Base-by-base conservation (phyloP, 306 rosid genomes). In the Pachyrhizus erosus region DNA sequence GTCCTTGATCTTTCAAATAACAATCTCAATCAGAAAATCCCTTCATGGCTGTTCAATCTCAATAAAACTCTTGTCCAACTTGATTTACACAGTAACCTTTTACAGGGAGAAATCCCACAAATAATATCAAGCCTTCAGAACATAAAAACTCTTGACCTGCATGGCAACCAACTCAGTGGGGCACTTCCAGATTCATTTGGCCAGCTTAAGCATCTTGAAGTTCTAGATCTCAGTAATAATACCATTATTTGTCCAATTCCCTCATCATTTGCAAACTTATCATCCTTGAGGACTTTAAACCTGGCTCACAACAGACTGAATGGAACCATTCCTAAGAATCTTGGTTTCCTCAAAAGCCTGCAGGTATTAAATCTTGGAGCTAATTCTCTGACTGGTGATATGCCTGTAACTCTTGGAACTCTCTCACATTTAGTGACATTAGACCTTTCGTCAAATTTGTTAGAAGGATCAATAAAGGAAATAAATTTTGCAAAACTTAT, bases 1-100 rank as follows among this genome's bases (percentile, higher is more conserved):
- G 82, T 82, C 7, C 78, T 82, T 82, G 72, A 82, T 29, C 77
- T 82, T 43, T 82, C 81, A 37, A 52, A 52, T 8, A 75, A 82
- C 49, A 66, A 75, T 55, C 70, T 76, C 33, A 57, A 68, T 57
- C 72, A 67, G 21, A 66, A 61, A 70, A 40, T 82, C 24, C 61
- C 70, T 75, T 58, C 69, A 12, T 75, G 81, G 77, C 10, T 82
- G 4, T 82, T 17, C 15, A 76, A 82, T 69, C 64, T 76, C 62
- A 69, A 73, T 17, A 17, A 55, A 55, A 27, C 29, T 76, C 72
- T 82, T 13, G 72, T 54, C 12, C 62, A 55, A n/a, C 73, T 82
- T 4, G 43, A 69, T 49, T 20, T 82, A 46, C 5, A 48, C 5
- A 15, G 27, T 1, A 82, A 75, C 55, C 45, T 27, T 55, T 24